phyloP scores from a whole-genome alignment of 2,329 filamentous ascomycete genomes.

The Cadophora luteo-olivacea region DNA sequence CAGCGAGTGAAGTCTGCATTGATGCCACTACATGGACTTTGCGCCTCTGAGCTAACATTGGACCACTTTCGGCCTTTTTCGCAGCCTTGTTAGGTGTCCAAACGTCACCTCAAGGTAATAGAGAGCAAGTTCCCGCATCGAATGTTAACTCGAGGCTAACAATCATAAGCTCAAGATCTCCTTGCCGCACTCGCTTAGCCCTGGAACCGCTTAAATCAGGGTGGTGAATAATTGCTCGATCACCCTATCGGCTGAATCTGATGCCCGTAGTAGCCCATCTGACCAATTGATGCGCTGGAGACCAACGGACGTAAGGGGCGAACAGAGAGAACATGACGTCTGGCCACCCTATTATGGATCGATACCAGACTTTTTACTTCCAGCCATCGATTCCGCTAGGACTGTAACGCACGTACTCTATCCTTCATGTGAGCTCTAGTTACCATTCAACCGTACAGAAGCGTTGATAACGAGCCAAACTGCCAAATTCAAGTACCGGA shows the following conservation, averaged over 20 bases:
- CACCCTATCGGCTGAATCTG: background rate
- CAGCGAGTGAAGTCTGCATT: background rate
- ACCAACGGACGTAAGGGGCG: background rate
- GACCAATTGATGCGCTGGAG: background rate
- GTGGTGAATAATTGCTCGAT: background rate
- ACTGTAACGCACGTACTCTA: background rate
- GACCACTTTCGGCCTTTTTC: background rate
- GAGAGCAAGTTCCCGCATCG: too few relatives aligned
- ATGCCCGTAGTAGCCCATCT: background rate
- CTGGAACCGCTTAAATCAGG: background rate
- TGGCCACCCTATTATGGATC: background rate
- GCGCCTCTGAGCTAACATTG: background rate
- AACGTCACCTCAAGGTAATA: too few relatives aligned
- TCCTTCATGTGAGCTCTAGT: background rate
- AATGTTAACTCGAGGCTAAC: too few relatives aligned
- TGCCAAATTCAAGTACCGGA: background rate
- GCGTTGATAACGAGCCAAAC: background rate
- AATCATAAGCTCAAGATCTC: background rate
- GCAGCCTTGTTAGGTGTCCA: too few relatives aligned
- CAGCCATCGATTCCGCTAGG: background rate
- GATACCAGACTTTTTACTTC: background rate
- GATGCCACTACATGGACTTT: background rate
- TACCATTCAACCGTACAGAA: background rate
- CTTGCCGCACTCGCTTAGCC: background rate
- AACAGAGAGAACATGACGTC: background rate